Conservation (phyloP, 108 stramenopile genomes). For the Craspedostauros australis region DNA sequence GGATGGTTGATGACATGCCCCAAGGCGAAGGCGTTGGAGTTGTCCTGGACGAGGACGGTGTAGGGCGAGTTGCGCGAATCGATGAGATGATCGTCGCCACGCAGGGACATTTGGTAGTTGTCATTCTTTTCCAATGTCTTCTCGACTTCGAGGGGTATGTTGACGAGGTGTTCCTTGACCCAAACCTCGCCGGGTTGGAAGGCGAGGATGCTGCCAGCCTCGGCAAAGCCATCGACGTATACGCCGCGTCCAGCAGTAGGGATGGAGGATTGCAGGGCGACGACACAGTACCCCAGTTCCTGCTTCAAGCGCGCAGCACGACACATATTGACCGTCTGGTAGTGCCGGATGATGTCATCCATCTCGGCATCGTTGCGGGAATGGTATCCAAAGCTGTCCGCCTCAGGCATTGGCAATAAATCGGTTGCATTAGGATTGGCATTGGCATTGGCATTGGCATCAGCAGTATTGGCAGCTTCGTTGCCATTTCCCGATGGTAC, state of each 20-base stretch:
- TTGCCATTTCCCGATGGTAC: too few relatives aligned
- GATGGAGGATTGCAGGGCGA: constrained; percentile 58
- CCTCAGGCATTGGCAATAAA: constrained; percentile 27
- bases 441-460: too few relatives aligned
- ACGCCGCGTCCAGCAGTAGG: constrained; percentile 74
- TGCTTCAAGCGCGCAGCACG: constrained; percentile 48
- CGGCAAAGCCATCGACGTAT: constrained; percentile 75
- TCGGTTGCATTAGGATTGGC: too few relatives aligned
- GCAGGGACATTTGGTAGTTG: constrained; percentile 63
- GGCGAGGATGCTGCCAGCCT: constrained; percentile 65
- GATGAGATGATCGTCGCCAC: constrained; percentile 75
- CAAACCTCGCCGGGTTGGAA: constrained; percentile 80
- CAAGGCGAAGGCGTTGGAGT: constrained; percentile 63
- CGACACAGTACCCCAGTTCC: constrained; percentile 35
- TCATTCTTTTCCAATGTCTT: constrained; percentile 50
- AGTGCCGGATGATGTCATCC: constrained; percentile 49
- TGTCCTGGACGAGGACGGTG: constrained; percentile 48
- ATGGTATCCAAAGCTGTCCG: constrained; percentile 28
- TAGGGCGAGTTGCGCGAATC: constrained; percentile 73
- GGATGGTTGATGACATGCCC: constrained; percentile 85
- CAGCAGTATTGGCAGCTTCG: too few relatives aligned
- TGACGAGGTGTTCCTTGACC: constrained; percentile 63
- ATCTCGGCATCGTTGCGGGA: constrained; percentile 21
- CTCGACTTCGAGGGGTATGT: constrained; percentile 40
- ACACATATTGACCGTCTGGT: constrained; percentile 64